Evolutionary conservation across 106 monocot species (phyloP).

Genomic region (Vanilla planifolia): DNA sequence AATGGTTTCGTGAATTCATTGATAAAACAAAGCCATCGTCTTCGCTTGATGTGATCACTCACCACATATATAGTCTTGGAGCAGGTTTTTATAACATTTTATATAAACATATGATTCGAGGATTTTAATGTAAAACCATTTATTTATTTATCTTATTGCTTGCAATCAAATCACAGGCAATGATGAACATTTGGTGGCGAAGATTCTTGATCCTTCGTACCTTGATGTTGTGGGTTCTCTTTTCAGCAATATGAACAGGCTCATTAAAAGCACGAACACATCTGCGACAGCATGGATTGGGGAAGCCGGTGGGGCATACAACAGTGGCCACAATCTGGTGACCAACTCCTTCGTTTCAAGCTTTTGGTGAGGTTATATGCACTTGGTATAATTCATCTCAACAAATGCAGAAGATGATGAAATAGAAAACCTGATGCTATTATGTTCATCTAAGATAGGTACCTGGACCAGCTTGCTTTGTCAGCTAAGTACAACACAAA

Average conservation of each 20-base stretch:
- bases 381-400: background rate
- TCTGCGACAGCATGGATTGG: conserved; percentile 65
- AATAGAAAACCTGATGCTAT: background rate
- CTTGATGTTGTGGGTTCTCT: conserved; percentile 49
- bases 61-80: conserved; percentile 97
- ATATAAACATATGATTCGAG: too few relatives aligned
- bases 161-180: conserved; percentile 29
- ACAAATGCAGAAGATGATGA: background rate
- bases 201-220: conserved; percentile 67
- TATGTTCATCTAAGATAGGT: conserved; percentile 27
- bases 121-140: background rate
- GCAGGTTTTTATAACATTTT: conserved; percentile 37
- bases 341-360: conserved; percentile 75
- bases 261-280: conserved; percentile 40
- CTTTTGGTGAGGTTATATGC: conserved; percentile 45
- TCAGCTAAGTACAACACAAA: conserved; percentile 68
- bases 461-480: conserved; percentile 84
- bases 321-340: conserved; percentile 68
- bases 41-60: conserved; percentile 69
- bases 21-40: conserved; percentile 45
- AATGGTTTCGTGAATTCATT: conserved; percentile 59
- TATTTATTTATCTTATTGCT: background rate
- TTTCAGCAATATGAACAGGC: conserved; percentile 50
- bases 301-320: conserved; percentile 84
- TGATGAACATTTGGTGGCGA: conserved; percentile 55